phyloP scores from a whole-genome alignment of 1,284 basidiomycete genomes.

The Apiotrichum akiyoshidainum region DNA sequence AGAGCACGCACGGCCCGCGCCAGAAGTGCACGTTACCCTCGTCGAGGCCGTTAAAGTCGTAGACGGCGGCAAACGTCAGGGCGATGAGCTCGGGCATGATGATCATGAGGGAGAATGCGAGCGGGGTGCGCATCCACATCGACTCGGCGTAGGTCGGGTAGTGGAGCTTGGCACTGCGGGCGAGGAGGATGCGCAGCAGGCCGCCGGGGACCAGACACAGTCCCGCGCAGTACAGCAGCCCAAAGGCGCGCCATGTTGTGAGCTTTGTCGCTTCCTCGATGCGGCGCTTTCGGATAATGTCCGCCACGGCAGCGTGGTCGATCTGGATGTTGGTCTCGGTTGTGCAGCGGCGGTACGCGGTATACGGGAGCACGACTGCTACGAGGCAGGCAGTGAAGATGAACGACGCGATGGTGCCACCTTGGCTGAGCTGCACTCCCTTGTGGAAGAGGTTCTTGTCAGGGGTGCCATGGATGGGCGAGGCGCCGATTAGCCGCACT shows the following conservation, averaged over 20 bases:
- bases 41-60: conserved; percentile 1
- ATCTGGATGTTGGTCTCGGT: not conserved
- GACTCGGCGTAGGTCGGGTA: not conserved
- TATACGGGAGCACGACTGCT: not conserved
- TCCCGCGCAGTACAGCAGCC: not conserved
- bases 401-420: not conserved
- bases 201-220: not conserved
- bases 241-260: not conserved
- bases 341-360: not conserved
- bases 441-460: not conserved
- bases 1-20: not conserved
- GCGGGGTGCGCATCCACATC: not conserved
- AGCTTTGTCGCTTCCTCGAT: not conserved
- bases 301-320: conserved; percentile 4
- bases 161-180: not conserved
- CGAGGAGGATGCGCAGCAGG: not conserved
- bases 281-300: not conserved
- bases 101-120: not conserved
- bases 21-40: not conserved
- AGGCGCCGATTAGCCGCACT: not conserved
- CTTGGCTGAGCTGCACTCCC: not conserved
- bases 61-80: not conserved
- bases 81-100: conserved; percentile 2
- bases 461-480: not conserved
- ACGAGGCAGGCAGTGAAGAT: not conserved